Percentiles rank a stretch among this genome's conserved stretches.
Evolutionary conservation across 1,139 yeast genomes (phyloP).

Genomic region (Geotrichum cucujoidarum): DNA sequence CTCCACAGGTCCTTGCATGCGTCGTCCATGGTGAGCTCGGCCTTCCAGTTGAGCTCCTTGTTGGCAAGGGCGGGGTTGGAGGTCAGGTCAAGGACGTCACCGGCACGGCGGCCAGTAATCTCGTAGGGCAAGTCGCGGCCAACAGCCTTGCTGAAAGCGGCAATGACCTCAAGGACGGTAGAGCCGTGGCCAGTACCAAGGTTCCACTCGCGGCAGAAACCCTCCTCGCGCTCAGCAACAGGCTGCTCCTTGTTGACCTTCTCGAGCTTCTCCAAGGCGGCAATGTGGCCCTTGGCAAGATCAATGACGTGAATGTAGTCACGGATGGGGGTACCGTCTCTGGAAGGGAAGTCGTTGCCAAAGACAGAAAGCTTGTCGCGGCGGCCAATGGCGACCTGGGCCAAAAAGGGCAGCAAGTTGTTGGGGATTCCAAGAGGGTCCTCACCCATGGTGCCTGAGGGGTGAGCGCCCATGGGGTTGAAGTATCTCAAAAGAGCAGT

Average conservation of each 20-base stretch:
- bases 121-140: constrained; percentile 63
- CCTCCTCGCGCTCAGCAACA: constrained; percentile 34
- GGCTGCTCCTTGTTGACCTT: constrained; percentile 29
- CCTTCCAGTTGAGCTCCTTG: constrained; percentile 60
- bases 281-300: constrained; percentile 73
- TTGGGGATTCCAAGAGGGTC: constrained; percentile 77
- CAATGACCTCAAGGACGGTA: constrained; percentile 67
- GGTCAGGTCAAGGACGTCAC: constrained; percentile 72
- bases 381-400: constrained; percentile 74
- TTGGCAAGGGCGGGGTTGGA: constrained; percentile 68
- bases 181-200: constrained; percentile 77
- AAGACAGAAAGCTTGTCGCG: constrained; percentile 59
- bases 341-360: constrained; percentile 63
- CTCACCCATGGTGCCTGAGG: constrained; percentile 74
- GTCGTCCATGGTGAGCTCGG: constrained; percentile 51
- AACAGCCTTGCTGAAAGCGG: constrained; percentile 64
- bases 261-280: constrained; percentile 60
- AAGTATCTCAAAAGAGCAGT: constrained; percentile 70
- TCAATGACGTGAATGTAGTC: constrained; percentile 82
- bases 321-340: constrained; percentile 78
- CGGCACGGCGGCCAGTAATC: constrained; percentile 63
- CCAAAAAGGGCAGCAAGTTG: constrained; percentile 67
- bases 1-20: constrained; percentile 75
- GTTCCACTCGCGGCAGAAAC: constrained; percentile 73
- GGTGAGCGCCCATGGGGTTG: constrained; percentile 84